Percentiles rank a stretch among this genome's conserved stretches.
These are phyloP conservation scores for Lichina pygmaea DNA, from an alignment of 495 filamentous ascomycete genomes.

Conservation along the genomic window DNA sequence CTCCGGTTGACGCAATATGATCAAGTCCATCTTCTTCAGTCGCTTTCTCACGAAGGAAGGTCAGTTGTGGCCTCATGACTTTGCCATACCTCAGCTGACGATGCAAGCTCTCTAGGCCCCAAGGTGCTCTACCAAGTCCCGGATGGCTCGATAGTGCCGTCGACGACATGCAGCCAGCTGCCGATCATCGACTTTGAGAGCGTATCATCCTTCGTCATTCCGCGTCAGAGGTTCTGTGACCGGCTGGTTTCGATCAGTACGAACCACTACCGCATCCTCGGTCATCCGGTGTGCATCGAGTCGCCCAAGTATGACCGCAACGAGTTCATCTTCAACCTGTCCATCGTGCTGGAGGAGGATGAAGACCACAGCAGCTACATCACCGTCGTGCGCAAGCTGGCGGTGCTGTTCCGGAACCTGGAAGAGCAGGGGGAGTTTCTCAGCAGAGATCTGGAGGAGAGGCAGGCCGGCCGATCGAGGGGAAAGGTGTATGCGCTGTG, in stretches of 20 bases:
- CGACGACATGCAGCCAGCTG: slow-evolving; percentile 20
- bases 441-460: slow-evolving; percentile 5
- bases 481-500: slow-evolving; percentile 51
- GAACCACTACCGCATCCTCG: slow-evolving; percentile 54
- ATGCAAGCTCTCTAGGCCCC: slow-evolving; percentile 30
- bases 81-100: neutral
- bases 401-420: slow-evolving; percentile 57
- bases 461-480: slow-evolving; percentile 12
- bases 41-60: slow-evolving; percentile 79
- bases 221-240: slow-evolving; percentile 72
- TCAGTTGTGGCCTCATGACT: slow-evolving; percentile 8
- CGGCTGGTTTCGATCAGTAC: slow-evolving; percentile 58
- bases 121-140: slow-evolving; percentile 51
- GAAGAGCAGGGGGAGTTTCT: slow-evolving; percentile 70
- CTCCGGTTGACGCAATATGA: too few species aligned
- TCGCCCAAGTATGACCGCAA: slow-evolving; percentile 40
- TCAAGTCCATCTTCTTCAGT: slow-evolving; percentile 87
- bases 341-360: slow-evolving; percentile 53
- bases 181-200: slow-evolving; percentile 62
- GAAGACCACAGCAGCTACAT: slow-evolving; percentile 42
- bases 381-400: slow-evolving; percentile 62
- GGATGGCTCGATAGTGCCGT: slow-evolving; percentile 44
- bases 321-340: slow-evolving; percentile 96
- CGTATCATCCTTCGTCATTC: slow-evolving; percentile 74
- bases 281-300: slow-evolving; percentile 64